These are phyloP conservation scores for Lentinula sp. DNA, from an alignment of 768 basidiomycete genomes.

Conservation along the genomic window DNA sequence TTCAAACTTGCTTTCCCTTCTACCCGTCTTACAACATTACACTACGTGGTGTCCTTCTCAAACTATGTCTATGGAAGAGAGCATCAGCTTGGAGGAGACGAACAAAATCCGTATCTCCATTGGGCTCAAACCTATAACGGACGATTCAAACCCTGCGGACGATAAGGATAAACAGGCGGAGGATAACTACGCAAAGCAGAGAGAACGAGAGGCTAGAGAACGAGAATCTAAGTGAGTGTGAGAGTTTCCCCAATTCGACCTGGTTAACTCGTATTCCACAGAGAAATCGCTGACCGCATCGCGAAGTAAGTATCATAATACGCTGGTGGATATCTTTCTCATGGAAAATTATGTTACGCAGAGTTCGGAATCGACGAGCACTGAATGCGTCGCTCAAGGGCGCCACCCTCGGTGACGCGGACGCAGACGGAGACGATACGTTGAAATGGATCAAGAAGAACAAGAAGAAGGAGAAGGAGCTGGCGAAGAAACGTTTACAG, in stretches of 20 bases:
- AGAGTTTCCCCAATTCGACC: constrained; percentile 17
- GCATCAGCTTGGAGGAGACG: constrained; percentile 89
- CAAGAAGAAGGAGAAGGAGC: constrained; percentile 88
- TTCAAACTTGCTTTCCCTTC: too few species aligned
- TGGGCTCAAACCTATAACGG: constrained; percentile 90
- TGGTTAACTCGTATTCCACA: constrained; percentile 22
- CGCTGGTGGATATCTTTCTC: constrained; percentile 27
- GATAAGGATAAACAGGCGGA: constrained; percentile 82
- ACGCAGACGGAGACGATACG: constrained; percentile 66
- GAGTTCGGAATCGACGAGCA: constrained; percentile 91
- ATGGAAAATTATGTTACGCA: constrained; percentile 37
- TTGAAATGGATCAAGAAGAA: constrained; percentile 87
- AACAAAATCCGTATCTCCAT: constrained; percentile 93
- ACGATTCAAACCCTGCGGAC: constrained; percentile 64
- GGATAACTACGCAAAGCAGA: constrained; percentile 72
- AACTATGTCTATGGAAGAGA: constrained; percentile 72
- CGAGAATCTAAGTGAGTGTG: constrained; percentile 69
- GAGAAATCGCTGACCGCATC: constrained; percentile 69
- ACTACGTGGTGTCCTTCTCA: not conserved
- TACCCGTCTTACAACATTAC: constrained; percentile 8
- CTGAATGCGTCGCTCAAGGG: constrained; percentile 91
- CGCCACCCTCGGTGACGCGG: constrained; percentile 84
- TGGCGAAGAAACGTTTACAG: constrained; percentile 74
- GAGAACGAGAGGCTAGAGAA: constrained; percentile 64
- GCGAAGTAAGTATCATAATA: constrained; percentile 74